A percentile compares a stretch with the other conserved stretches of the same genome.
Conservation (phyloP, 306 rosid genomes). For the Gleditsia sinensis region DNA sequence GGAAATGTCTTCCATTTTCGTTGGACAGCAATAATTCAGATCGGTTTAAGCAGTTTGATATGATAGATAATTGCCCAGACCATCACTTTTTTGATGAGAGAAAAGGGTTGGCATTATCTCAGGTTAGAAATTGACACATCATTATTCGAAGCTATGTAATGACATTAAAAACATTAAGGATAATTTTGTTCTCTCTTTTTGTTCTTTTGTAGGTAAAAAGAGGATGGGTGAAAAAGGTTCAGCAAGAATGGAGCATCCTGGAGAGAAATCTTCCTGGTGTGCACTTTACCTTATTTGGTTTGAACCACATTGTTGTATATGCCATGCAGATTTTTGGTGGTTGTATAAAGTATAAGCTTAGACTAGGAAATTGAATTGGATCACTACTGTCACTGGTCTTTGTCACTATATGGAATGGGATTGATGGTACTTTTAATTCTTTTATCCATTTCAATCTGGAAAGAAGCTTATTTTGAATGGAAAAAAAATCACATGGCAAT, state of each 20-base stretch:
- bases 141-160: background rate
- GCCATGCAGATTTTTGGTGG: slow-evolving; percentile 13
- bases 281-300: slow-evolving; percentile 33
- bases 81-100: slow-evolving; percentile 68
- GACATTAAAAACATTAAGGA: slow-evolving; percentile 7
- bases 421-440: background rate
- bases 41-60: slow-evolving; percentile 70
- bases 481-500: background rate
- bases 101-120: slow-evolving; percentile 58
- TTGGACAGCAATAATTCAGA: slow-evolving; percentile 38
- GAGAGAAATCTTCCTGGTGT: slow-evolving; percentile 88
- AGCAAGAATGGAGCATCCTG: slow-evolving; percentile 89
- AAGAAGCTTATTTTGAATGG: background rate
- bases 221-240: slow-evolving; percentile 87
- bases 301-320: slow-evolving; percentile 5
- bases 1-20: slow-evolving; percentile 39
- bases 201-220: slow-evolving; percentile 56
- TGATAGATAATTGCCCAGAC: slow-evolving; percentile 67
- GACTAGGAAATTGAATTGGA: slow-evolving; percentile 13
- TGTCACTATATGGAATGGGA: background rate
- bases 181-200: slow-evolving; percentile 22
- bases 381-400: background rate
- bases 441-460: slow-evolving; percentile 6
- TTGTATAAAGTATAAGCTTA: slow-evolving; percentile 4
- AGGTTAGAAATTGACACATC: slow-evolving; percentile 58